A percentile compares a stretch with the other conserved stretches of the same genome.
These are phyloP conservation scores for Rhynchospora pubera DNA, from an alignment of 176 grass and related monocot species.

Conservation along the genomic window DNA sequence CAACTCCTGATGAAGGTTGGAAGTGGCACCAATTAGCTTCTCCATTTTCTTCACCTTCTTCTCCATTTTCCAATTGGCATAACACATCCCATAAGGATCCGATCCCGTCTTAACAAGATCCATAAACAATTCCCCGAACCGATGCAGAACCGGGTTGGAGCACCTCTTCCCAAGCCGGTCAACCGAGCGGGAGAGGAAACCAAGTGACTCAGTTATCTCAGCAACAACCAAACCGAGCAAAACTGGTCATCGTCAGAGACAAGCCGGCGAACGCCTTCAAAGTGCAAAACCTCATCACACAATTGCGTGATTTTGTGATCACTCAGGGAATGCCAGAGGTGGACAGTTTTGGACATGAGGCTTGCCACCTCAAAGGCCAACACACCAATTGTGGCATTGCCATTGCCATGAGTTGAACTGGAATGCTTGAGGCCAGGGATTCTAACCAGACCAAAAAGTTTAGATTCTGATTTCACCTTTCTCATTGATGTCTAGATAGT, in stretches of 20 bases:
- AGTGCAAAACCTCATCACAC: slow-evolving; percentile 21
- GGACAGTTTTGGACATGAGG: slow-evolving; percentile 44
- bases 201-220: slow-evolving; percentile 34
- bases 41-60: slow-evolving; percentile 80
- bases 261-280: slow-evolving; percentile 60
- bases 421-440: neutral
- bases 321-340: slow-evolving; percentile 57
- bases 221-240: slow-evolving; percentile 45
- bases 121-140: slow-evolving; percentile 42
- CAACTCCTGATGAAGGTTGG: slow-evolving; percentile 51
- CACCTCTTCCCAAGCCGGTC: slow-evolving; percentile 31
- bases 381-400: slow-evolving; percentile 35
- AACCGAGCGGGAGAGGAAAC: slow-evolving; percentile 27
- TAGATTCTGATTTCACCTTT: slow-evolving; percentile 30
- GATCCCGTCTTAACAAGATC: slow-evolving; percentile 28
- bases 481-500: slow-evolving; percentile 14
- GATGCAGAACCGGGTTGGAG: slow-evolving; percentile 43
- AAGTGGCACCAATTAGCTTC: slow-evolving; percentile 34
- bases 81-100: slow-evolving; percentile 46
- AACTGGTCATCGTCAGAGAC: slow-evolving; percentile 48
- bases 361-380: slow-evolving; percentile 51
- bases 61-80: slow-evolving; percentile 58
- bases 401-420: neutral
- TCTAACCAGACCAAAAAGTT: slow-evolving; percentile 19
- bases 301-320: slow-evolving; percentile 30